Evolutionary conservation across 371 early-diverging fungal species (phyloP), one percentile per base, ranked within the genome.

Genomic region (Dinochytrium kinnereticum): DNA sequence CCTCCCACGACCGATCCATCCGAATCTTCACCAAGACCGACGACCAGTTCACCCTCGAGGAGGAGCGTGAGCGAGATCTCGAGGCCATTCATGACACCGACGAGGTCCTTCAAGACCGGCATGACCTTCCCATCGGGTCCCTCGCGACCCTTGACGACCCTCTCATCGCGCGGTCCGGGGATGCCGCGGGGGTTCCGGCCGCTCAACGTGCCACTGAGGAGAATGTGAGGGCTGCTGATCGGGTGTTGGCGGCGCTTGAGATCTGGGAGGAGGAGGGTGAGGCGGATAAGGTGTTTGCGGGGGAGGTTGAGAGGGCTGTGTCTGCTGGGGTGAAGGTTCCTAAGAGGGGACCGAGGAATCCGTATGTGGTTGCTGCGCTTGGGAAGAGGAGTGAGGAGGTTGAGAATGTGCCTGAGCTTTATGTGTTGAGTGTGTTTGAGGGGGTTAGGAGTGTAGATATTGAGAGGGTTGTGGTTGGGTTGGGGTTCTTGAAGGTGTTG

Each of bases 1-100:
- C 91, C 1, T 92, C 95, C 19, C 95, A 95, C 72, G 98, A 98
- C 84, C 90, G 94, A 50, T 94, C 95, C 17, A 88, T 98, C 77
- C 91, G 98, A 71, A 81, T 96, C 37, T 98, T 96, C 96, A 92
- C 94, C 74, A 91, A 91, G 83, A 94, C 98, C 0, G 97, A 97
- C 51, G 98, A 97, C 71, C 75, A 87, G 79, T 85, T 96, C 64
- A 94, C 95, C 72, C 82, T 96, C 61, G 96, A 97, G 78, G 98
- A 98, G 86, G 98, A 98, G 81, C 89, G 95, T 33, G 97, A 98
- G 80, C 90, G 91, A 57, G 96, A 96, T 78, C 72, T 96, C 68
- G 98, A 98, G 74, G 92, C 94, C 68, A 44, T 93, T 70, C 92
- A 93, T 59, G 98, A 97, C 26, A 31, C 64, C 24, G 53, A 36